A percentile compares a stretch with the other conserved stretches of the same genome.
These are phyloP conservation scores for Symbiotaphrina buchneri DNA, from an alignment of 495 filamentous ascomycete genomes.

Conservation along the genomic window DNA sequence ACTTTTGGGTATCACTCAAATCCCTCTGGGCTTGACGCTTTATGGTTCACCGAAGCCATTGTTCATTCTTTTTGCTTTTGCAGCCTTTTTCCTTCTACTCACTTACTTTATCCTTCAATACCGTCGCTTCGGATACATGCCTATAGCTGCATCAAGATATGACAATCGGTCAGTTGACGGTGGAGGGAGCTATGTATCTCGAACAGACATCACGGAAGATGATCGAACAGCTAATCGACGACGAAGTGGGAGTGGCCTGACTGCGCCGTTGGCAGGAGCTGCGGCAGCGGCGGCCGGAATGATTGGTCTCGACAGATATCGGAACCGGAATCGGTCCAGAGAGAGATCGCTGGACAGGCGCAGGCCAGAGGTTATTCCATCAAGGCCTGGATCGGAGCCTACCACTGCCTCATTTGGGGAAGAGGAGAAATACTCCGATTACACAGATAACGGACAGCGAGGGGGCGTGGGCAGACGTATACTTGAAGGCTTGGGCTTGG, in stretches of 20 bases:
- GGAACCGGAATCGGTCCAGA: conserved; percentile 6
- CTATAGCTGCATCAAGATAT: conserved; percentile 23
- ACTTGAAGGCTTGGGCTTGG: too few species aligned
- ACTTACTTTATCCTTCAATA: conserved; percentile 56
- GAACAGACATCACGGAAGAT: conserved; percentile 6
- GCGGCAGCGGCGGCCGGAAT: conserved; percentile 21
- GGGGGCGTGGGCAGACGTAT: too few species aligned
- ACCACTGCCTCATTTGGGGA: too few species aligned
- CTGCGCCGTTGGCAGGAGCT: conserved; percentile 6
- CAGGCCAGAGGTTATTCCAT: too few species aligned
- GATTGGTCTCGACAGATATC: conserved; percentile 16
- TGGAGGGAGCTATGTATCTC: conserved; percentile 25
- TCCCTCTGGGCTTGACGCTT: conserved; percentile 72
- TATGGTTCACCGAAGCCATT: conserved; percentile 72
- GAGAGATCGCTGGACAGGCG: too few species aligned
- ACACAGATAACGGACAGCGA: too few species aligned
- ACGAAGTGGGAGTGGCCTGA: conserved; percentile 7
- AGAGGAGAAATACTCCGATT: too few species aligned
- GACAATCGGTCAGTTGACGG: conserved; percentile 25
- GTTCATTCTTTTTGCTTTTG: conserved; percentile 70
- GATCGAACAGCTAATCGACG: too few species aligned
- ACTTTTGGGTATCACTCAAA: conserved; percentile 64
- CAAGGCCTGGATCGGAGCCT: too few species aligned
- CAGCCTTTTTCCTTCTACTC: conserved; percentile 39
- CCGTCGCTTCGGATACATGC: conserved; percentile 25